phyloP scores from a whole-genome alignment of 2,329 filamentous ascomycete genomes.

The Didymosphaeria variabile region DNA sequence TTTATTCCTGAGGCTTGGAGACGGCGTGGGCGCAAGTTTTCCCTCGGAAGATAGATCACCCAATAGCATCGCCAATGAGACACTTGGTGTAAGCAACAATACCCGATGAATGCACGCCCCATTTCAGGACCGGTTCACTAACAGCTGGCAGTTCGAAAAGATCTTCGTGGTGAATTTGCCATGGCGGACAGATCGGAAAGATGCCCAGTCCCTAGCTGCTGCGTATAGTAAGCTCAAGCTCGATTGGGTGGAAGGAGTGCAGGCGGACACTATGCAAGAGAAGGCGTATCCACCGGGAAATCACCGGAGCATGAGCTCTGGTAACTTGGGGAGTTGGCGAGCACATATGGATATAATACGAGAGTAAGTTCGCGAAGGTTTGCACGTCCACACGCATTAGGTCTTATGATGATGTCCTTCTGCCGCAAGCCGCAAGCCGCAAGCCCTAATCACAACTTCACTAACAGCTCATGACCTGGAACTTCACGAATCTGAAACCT shows the following conservation, averaged over 20 bases:
- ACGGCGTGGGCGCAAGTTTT: conserved; percentile 4
- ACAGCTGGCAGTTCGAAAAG: conserved; percentile 57
- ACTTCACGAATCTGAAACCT: background rate
- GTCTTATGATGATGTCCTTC: background rate
- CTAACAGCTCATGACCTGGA: background rate
- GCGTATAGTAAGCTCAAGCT: conserved; percentile 57
- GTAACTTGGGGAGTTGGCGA: conserved; percentile 35
- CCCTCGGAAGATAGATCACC: background rate
- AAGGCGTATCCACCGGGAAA: conserved; percentile 47
- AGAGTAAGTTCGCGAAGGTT: conserved; percentile 20
- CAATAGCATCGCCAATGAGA: conserved; percentile 27
- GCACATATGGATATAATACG: conserved; percentile 39
- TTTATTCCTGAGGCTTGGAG: conserved; percentile 19
- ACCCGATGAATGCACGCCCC: background rate
- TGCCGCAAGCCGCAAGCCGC: background rate
- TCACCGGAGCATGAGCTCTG: conserved; percentile 34
- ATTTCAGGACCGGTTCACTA: background rate
- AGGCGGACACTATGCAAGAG: conserved; percentile 44
- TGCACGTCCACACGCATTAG: background rate
- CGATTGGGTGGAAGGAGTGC: conserved; percentile 59
- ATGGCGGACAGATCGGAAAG: conserved; percentile 60
- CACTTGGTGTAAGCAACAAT: conserved; percentile 29
- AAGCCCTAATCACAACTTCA: background rate
- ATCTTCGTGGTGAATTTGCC: conserved; percentile 64
- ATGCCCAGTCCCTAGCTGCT: conserved; percentile 60